phyloP scores from a whole-genome alignment of 495 filamentous ascomycete genomes.

The Beverwykella pulmonaria region DNA sequence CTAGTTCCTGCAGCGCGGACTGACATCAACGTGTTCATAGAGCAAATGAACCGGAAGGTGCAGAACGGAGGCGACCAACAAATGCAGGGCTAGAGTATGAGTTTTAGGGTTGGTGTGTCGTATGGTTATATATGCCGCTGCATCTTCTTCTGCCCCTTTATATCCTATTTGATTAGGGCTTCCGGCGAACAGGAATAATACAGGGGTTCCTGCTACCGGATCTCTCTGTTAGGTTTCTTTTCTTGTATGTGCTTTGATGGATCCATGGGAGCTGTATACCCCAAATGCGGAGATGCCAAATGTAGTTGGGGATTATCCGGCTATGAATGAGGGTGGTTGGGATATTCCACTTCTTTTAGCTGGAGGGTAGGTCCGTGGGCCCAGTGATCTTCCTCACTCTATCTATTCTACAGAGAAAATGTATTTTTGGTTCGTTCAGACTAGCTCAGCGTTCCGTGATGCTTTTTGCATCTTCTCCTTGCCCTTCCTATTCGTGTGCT shows the following conservation, averaged over 20 bases:
- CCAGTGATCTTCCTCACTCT: no score
- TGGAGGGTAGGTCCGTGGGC: background rate
- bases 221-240: background rate
- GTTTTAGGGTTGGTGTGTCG: background rate
- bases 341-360: background rate
- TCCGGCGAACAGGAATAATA: background rate
- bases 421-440: no score
- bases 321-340: background rate
- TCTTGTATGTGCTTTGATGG: background rate
- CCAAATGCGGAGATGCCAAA: background rate
- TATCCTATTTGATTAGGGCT: background rate
- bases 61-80: slow-evolving; percentile 3
- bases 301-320: background rate
- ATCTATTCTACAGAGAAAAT: no score
- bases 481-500: no score
- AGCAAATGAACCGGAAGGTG: slow-evolving; percentile 14
- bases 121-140: background rate
- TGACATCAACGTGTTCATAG: slow-evolving; percentile 36
- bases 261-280: background rate
- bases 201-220: background rate
- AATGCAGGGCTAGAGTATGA: background rate
- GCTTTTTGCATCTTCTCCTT: no score
- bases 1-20: slow-evolving; percentile 34
- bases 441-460: no score
- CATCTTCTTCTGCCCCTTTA: background rate